Evolutionary conservation across 2,329 filamentous ascomycete genomes (phyloP), one percentile per base, ranked within the genome.

Genomic region (Aurifilum marmelostoma): DNA sequence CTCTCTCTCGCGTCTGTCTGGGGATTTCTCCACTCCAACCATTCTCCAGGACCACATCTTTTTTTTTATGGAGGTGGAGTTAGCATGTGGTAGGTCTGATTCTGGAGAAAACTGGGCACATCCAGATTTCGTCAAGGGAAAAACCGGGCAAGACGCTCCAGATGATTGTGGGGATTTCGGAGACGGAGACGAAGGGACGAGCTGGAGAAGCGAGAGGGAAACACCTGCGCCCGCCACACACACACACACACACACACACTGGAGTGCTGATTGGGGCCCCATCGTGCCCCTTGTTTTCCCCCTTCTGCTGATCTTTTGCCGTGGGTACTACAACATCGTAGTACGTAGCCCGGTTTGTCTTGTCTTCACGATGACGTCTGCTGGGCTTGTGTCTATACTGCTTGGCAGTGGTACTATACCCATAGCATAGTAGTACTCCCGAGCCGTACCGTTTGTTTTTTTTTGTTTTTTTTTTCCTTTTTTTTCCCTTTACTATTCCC

Each of bases 61-160:
- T 66, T 66, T 54, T 63, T 66, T 54, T 63, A 4, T 70, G 66
- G 69, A 68, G 69, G 64, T 41, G 50, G 50, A 37, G 50, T 21
- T 56, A 7, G 43, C 43, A 18, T 21, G 24, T 32, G 8, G 27
- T 27, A 29, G 32, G 29, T 41, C 32, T 54, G 50, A 34, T 21
- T 24, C 66, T 68, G 66, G 66, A 70, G 68, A 63, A 56, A 54
- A 54, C 43, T 56, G 63, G 63, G 34, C 32, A 14, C 47, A 27
- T 27, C 52, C 27, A 54, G 34, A 8, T 18, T 29, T 9, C 21
- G 32, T 34, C 27, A n/a, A 62, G 59, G 32, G n/a, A 58, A 56
- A 65, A 54, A 37, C 52, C 43, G 63, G 50, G 14, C 24, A 39
- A 5, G 43, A 47, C 43, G 6, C 43, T 47, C 43, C 43, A 47